Conservation (phyloP, 1,284 basidiomycete species). For the Singerocomus rubriflavus region DNA sequence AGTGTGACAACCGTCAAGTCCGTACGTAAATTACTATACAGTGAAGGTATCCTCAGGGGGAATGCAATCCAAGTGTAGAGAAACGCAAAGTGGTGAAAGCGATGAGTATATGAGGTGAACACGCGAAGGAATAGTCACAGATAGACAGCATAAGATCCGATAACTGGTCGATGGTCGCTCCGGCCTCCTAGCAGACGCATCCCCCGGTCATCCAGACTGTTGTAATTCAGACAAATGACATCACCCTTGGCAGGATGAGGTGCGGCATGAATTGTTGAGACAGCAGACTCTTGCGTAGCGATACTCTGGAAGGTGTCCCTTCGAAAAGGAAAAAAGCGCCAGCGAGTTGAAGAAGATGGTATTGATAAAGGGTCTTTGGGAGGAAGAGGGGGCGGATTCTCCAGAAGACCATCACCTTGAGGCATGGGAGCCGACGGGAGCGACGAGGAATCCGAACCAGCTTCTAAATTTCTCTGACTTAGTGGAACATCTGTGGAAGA, state of each 20-base stretch:
- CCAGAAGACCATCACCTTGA: slow-evolving; percentile 17
- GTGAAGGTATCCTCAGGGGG: slow-evolving; percentile 17
- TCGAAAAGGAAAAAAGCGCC: slow-evolving; percentile 60
- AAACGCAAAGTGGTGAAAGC: slow-evolving; percentile 9
- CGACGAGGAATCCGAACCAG: slow-evolving; percentile 6
- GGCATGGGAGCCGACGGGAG: slow-evolving; percentile 4
- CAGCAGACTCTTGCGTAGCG: slow-evolving; percentile 28
- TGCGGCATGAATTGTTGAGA: slow-evolving; percentile 20
- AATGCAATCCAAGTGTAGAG: slow-evolving; percentile 3
- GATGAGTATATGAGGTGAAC: slow-evolving; percentile 10
- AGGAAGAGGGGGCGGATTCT: slow-evolving; percentile 25
- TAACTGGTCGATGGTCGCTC: slow-evolving; percentile 77
- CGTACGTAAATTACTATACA: slow-evolving; percentile 21
- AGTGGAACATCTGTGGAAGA: slow-evolving; percentile 17
- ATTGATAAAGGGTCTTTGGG: slow-evolving; percentile 33
- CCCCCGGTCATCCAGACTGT: slow-evolving; percentile 69
- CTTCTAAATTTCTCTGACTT: slow-evolving; percentile 4
- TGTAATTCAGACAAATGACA: slow-evolving; percentile 65
- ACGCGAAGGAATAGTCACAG: slow-evolving; percentile 31
- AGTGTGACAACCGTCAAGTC: slow-evolving; percentile 8
- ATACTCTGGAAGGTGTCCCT: slow-evolving; percentile 32
- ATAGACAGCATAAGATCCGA: slow-evolving; percentile 69
- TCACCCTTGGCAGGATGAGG: slow-evolving; percentile 52
- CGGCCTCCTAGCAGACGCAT: slow-evolving; percentile 77
- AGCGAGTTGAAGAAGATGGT: slow-evolving; percentile 38